Evolutionary conservation across 2,329 filamentous ascomycete genomes (phyloP).

Genomic region (Ascochyta pisi): DNA sequence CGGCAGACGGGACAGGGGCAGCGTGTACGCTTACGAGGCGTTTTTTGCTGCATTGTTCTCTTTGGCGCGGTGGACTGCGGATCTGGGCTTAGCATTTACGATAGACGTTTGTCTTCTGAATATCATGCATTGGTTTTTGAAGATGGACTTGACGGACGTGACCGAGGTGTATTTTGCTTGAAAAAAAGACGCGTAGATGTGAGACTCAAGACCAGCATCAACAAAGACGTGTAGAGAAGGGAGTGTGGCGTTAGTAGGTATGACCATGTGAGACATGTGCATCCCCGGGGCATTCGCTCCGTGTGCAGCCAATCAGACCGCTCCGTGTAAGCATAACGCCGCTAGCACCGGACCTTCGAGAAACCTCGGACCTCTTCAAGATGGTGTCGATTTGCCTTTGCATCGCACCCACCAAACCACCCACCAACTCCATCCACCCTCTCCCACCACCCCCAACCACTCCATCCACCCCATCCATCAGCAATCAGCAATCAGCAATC

Average conservation of each 20-base stretch:
- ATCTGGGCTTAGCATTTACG: conserved; percentile 35
- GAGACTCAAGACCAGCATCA: too few species aligned
- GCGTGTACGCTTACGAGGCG: conserved; percentile 23
- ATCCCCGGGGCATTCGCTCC: too few species aligned
- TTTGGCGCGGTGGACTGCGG: conserved; percentile 38
- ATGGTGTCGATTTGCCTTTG: conserved; percentile 6
- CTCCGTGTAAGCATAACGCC: not conserved
- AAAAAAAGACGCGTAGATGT: too few species aligned
- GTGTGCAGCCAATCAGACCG: conserved; percentile 4
- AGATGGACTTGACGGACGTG: too few species aligned
- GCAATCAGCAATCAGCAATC: not conserved
- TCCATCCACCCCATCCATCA: conserved; percentile 13
- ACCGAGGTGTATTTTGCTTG: not conserved
- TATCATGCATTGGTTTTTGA: conserved; percentile 22
- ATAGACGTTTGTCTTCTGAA: conserved; percentile 39
- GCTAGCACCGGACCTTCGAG: conserved; percentile 30
- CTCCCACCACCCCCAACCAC: conserved; percentile 1
- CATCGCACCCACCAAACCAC: conserved; percentile 8
- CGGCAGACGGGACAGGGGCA: conserved; percentile 27
- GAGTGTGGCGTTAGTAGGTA: too few species aligned
- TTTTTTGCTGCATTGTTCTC: conserved; percentile 36
- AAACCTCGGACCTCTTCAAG: conserved; percentile 31
- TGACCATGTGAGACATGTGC: too few species aligned
- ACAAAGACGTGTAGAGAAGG: too few species aligned
- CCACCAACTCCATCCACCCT: conserved; percentile 3